These are phyloP conservation scores for Ogataea zsoltii DNA, from an alignment of 805 yeast genomes.

Conservation along the genomic window DNA sequence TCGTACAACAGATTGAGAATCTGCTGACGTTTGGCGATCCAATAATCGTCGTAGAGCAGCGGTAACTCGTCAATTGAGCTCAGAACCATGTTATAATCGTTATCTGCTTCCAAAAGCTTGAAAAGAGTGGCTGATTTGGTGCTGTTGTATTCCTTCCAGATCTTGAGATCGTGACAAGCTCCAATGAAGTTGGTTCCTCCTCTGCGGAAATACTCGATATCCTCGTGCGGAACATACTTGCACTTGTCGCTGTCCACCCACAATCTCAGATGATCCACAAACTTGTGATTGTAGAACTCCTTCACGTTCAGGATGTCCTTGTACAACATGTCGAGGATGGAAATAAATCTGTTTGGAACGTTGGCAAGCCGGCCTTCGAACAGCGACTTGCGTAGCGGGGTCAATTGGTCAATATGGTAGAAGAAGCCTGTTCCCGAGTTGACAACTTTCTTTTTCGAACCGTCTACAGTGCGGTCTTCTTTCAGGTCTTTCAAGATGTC, in stretches of 20 bases:
- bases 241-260: constrained; percentile 41
- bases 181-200: constrained; percentile 40
- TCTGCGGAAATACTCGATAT: constrained; percentile 34
- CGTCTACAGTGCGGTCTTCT: constrained; percentile 19
- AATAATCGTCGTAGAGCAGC: constrained; percentile 28
- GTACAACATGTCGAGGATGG: constrained; percentile 25
- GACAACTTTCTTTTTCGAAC: constrained; percentile 26
- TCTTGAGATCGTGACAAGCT: constrained; percentile 40
- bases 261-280: constrained; percentile 37
- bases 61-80: constrained; percentile 28
- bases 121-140: constrained; percentile 33
- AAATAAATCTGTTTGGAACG: constrained; percentile 26
- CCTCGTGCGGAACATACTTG: constrained; percentile 42
- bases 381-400: constrained; percentile 29
- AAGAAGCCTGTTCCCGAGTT: constrained; percentile 39
- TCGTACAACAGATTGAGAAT: constrained; percentile 21
- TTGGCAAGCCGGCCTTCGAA: constrained; percentile 34
- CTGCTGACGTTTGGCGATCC: constrained; percentile 23
- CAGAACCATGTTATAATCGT: constrained; percentile 15
- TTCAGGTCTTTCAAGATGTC: constrained; percentile 21
- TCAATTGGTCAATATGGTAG: constrained; percentile 29
- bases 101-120: constrained; percentile 24
- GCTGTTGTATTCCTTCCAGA: constrained; percentile 41
- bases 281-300: constrained; percentile 32
- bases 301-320: constrained; percentile 25